Percentiles rank a stretch among this genome's conserved stretches.
Evolutionary conservation across 306 rosid genomes (phyloP).

Genomic region (Morella rubra): DNA sequence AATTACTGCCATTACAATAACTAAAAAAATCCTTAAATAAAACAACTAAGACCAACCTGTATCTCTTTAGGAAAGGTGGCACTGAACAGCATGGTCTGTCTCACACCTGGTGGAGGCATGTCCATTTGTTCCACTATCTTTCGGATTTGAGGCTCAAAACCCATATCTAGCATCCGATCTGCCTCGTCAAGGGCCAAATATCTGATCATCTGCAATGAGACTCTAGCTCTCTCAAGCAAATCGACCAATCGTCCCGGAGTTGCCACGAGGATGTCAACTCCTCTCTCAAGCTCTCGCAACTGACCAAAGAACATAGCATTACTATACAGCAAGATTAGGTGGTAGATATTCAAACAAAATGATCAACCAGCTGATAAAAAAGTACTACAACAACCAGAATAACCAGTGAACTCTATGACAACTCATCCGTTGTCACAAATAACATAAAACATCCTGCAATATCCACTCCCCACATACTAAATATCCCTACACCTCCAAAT

Average conservation of each 20-base stretch:
- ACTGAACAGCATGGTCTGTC: constrained; percentile 81
- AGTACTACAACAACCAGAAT: no score
- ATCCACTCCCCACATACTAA: background rate
- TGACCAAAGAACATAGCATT: constrained; percentile 31
- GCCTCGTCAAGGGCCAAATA: constrained; percentile 92
- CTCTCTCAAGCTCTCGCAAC: constrained; percentile 85
- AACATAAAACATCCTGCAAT: no score
- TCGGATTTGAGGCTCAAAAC: constrained; percentile 93
- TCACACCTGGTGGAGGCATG: constrained; percentile 76
- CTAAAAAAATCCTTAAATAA: background rate
- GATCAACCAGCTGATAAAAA: constrained; percentile 3
- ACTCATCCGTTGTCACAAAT: no score
- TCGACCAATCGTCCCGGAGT: constrained; percentile 93
- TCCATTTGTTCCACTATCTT: constrained; percentile 84
- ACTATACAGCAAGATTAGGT: constrained; percentile 5
- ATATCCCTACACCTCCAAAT: background rate
- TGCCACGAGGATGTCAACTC: constrained; percentile 91
- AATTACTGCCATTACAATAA: background rate
- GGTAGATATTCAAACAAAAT: constrained; percentile 9
- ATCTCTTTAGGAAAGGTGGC: constrained; percentile 90
- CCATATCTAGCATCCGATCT: constrained; percentile 95
- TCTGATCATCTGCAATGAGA: constrained; percentile 64
- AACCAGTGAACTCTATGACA: no score
- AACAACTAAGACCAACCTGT: constrained; percentile 53
- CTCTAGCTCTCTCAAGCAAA: constrained; percentile 82